Base-by-base conservation (phyloP, 495 filamentous ascomycete species). In the Ascodesmis nigricans region DNA sequence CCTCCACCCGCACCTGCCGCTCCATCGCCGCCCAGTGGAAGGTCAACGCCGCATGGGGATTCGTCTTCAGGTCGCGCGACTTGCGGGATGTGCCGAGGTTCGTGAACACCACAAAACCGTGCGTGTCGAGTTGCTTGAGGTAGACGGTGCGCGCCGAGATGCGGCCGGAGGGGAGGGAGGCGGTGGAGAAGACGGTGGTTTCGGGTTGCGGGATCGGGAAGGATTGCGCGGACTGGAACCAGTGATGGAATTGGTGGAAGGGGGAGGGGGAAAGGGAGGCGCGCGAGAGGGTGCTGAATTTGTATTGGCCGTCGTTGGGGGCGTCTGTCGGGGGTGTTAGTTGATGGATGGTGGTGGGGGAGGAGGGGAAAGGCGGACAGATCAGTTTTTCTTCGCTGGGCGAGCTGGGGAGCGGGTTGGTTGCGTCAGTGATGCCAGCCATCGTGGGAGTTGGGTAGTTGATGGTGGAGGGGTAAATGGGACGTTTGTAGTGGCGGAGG, bases 101-200 rank as follows among this genome's bases (percentile, higher is more conserved):
- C 44, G 69, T 77, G 57, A 95, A 97, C 8, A 95, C 62, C 17
- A 92, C 78, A 55, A 91, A 97, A 8, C 82, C 83, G 3, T 60
- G 56, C 19, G 65, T 55, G 50, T 80, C 75, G 16, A 80, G 65
- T 53, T 82, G 75, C 52, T 97, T 97, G 20, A 97, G 62, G 55
- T 95, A 95, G 34, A 97, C 80, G 39, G 75, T 65, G 29, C 87
- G 77, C 6, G 77, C 68, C 39, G 74, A 80, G 23, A 93, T 73
- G 20, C 74, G 70, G 35, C 87, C 87, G 0, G 71, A 77, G 13
- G 83, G 87, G 3, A 95, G 61, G n/a, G 60, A 59, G 1, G 87
- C 81, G 4, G 84, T 95, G 8, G 87, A 74, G 0, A 95, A 59
- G 11, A 68, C 75, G 41, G 71, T 70, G 20, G 63, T 75, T 66